Evolutionary conservation across 306 rosid species (phyloP).

Genomic region (Vigna mungo): DNA sequence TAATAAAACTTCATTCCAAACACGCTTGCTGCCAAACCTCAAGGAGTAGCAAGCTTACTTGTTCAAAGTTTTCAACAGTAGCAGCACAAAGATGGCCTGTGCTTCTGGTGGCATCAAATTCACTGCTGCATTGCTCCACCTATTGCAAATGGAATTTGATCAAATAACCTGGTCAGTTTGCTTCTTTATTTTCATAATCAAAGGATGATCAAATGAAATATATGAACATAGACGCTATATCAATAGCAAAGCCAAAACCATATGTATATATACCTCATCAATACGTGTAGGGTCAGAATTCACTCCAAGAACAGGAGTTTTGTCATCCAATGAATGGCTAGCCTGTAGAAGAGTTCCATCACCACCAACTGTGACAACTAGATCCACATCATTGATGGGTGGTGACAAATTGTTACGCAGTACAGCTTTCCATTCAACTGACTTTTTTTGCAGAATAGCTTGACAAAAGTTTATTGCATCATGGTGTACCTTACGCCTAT

Average conservation of each 20-base stretch:
- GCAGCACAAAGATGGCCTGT: conserved; percentile 87
- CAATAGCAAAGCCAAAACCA: conserved; percentile 22
- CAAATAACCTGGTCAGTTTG: conserved; percentile 25
- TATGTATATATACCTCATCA: conserved; percentile 66
- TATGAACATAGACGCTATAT: conserved; percentile 4
- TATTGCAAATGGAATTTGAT: conserved; percentile 45
- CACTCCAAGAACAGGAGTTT: conserved; percentile 87
- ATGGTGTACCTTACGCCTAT: conserved; percentile 71
- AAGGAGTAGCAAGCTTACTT: conserved; percentile 48
- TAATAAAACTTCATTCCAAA: conserved; percentile 27
- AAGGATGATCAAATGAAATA: conserved; percentile 26
- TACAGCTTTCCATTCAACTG: conserved; percentile 78
- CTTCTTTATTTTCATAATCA: conserved; percentile 11
- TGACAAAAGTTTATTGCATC: conserved; percentile 77
- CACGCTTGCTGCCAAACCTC: conserved; percentile 26
- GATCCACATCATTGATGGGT: conserved; percentile 76
- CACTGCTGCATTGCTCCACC: conserved; percentile 68
- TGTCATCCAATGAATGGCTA: conserved; percentile 82
- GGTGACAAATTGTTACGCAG: conserved; percentile 54
- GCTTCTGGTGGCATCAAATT: conserved; percentile 90
- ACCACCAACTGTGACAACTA: conserved; percentile 88
- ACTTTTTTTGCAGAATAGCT: conserved; percentile 67
- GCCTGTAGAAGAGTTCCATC: conserved; percentile 94
- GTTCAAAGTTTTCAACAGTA: conserved; percentile 78
- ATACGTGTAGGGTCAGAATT: conserved; percentile 87